Conservation (phyloP, 495 filamentous ascomycete species). For the Cercophora scortea region DNA sequence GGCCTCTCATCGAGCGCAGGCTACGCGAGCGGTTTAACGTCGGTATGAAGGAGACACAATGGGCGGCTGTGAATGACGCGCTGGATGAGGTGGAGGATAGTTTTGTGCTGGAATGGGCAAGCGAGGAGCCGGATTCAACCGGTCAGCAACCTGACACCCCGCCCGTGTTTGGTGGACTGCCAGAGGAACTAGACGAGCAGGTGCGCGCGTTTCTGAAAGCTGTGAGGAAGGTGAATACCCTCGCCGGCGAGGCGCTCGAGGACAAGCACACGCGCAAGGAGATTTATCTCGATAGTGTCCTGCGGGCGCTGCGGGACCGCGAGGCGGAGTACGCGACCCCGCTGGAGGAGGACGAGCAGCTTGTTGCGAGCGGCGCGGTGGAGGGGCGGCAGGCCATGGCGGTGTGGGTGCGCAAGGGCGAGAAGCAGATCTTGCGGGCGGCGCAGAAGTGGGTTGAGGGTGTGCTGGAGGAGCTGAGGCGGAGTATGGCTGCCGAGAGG, state of each 20-base stretch:
- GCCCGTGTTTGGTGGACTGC: constrained; percentile 23
- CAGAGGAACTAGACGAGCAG: constrained; percentile 30
- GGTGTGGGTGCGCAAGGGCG: constrained; percentile 66
- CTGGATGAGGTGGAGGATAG: constrained; percentile 26
- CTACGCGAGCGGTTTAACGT: constrained; percentile 37
- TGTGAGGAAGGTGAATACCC: constrained; percentile 24
- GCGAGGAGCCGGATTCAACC: constrained; percentile 30
- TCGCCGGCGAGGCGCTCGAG: constrained; percentile 20
- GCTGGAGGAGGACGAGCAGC: constrained; percentile 50
- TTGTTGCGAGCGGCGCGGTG: constrained; percentile 38
- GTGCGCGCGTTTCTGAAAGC: constrained; percentile 34
- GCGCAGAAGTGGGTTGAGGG: constrained; percentile 18
- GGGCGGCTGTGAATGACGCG: constrained; percentile 28
- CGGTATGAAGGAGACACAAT: constrained; percentile 26
- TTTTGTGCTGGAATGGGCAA: constrained; percentile 37
- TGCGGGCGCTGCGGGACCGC: constrained; percentile 33
- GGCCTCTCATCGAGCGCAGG: constrained; percentile 41
- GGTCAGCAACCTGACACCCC: constrained; percentile 18
- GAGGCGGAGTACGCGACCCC: constrained; percentile 54
- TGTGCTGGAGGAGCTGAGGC: constrained; percentile 6
- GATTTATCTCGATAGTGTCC: constrained; percentile 25
- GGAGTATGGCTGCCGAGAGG: neutral
- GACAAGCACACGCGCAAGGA: constrained; percentile 32
- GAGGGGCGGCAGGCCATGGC: constrained; percentile 49
- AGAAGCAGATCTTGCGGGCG: constrained; percentile 62